These are phyloP conservation scores for Fusarium subtropicale DNA, from an alignment of 2,329 filamentous ascomycete species.

Conservation along the genomic window DNA sequence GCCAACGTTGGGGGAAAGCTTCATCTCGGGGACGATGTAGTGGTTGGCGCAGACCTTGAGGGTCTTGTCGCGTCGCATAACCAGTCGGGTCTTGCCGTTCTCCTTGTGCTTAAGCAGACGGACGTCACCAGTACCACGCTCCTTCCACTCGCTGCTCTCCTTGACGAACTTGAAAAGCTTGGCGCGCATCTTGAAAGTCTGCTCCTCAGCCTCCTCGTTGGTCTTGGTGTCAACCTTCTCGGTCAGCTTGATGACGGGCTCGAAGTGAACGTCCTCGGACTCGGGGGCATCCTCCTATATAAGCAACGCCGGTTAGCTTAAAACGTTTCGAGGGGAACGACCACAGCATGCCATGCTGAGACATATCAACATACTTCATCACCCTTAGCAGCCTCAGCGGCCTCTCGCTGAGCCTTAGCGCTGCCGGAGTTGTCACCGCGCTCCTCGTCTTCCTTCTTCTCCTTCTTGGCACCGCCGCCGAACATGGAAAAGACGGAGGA, in stretches of 20 bases:
- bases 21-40: constrained; percentile 99
- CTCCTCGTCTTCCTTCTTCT: constrained; percentile 86
- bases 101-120: constrained; percentile 98
- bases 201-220: constrained; percentile 97
- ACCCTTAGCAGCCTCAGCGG: constrained; percentile 67
- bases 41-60: constrained; percentile 99
- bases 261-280: constrained; percentile 95
- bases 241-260: constrained; percentile 94
- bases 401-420: constrained; percentile 80
- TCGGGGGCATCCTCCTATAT: constrained; percentile 77
- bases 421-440: constrained; percentile 89
- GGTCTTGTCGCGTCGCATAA: constrained; percentile 99
- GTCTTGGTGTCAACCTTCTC: constrained; percentile 98
- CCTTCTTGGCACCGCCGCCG: constrained; percentile 95
- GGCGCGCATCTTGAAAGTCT: constrained; percentile 99
- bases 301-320: constrained; percentile 17
- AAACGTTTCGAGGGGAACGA: not conserved
- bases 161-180: constrained; percentile 99
- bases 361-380: constrained; percentile 63
- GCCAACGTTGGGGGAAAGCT: constrained; percentile 96
- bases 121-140: constrained; percentile 96
- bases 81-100: constrained; percentile 95
- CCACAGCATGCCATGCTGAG: constrained; percentile 23
- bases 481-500: constrained; percentile 97
- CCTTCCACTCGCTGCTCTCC: constrained; percentile 96